phyloP scores from a whole-genome alignment of 2,329 filamentous ascomycete genomes.

The Arthrobotrys pseudoclavata region DNA sequence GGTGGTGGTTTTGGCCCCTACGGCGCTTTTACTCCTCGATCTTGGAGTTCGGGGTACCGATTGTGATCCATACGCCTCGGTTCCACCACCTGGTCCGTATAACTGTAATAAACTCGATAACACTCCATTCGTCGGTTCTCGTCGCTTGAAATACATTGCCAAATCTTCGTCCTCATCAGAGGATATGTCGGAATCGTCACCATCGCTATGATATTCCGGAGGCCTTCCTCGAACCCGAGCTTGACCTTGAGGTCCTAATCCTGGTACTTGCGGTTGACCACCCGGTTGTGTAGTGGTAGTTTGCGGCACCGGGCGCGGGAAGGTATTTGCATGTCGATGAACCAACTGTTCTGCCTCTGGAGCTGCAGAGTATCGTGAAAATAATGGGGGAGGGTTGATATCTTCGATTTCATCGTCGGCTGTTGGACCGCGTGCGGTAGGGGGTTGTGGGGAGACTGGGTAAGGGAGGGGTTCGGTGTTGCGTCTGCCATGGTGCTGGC shows the following conservation, averaged over 20 bases:
- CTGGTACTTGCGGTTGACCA: not conserved
- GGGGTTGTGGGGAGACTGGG: slow-evolving; percentile 34
- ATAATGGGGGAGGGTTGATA: slow-evolving; percentile 26
- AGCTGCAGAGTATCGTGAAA: slow-evolving; percentile 39
- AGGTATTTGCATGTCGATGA: slow-evolving; percentile 42
- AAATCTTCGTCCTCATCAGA: slow-evolving; percentile 53
- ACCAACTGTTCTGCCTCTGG: slow-evolving; percentile 46
- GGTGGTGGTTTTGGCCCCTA: not conserved
- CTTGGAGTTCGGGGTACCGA: slow-evolving; percentile 40
- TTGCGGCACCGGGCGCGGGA: slow-evolving; percentile 6
- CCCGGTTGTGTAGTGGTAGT: not conserved
- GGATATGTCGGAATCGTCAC: slow-evolving; percentile 40
- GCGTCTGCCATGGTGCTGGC: slow-evolving; percentile 52
- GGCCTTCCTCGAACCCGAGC: not conserved
- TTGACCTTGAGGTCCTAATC: not conserved
- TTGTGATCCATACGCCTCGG: slow-evolving; percentile 23
- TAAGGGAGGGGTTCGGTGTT: slow-evolving; percentile 56
- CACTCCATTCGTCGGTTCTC: slow-evolving; percentile 52
- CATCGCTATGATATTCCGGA: slow-evolving; percentile 31
- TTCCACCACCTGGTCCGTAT: slow-evolving; percentile 43
- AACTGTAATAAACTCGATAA: slow-evolving; percentile 56
- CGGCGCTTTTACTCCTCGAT: slow-evolving; percentile 40
- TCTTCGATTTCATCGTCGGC: slow-evolving; percentile 45
- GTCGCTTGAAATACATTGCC: slow-evolving; percentile 43
- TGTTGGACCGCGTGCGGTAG: slow-evolving; percentile 8